Evolutionary conservation across 768 basidiomycete genomes (phyloP).

Genomic region (Termitomyces eurrhizus): DNA sequence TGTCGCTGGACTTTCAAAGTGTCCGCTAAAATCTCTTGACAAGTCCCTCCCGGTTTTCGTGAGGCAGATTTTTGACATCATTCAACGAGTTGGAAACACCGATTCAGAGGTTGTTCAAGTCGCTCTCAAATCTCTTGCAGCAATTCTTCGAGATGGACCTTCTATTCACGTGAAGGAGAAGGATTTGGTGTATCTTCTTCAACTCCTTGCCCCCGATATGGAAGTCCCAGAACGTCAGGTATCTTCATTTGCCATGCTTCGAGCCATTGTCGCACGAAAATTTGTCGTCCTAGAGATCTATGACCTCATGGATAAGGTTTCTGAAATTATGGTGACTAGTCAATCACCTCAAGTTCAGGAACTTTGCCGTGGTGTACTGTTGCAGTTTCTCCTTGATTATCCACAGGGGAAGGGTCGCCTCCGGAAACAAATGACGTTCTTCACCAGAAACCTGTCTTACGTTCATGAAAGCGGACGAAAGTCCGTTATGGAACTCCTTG

Average conservation of each 20-base stretch:
- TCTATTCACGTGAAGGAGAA: constrained; percentile 80
- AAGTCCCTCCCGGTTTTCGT: constrained; percentile 81
- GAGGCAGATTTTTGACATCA: constrained; percentile 77
- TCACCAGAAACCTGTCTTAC: constrained; percentile 91
- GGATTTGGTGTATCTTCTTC: constrained; percentile 83
- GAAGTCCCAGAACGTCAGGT: constrained; percentile 87
- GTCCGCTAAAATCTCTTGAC: constrained; percentile 72
- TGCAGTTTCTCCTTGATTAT: constrained; percentile 96
- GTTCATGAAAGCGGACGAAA: constrained; percentile 84
- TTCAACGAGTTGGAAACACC: constrained; percentile 78
- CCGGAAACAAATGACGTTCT: constrained; percentile 82
- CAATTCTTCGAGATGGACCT: constrained; percentile 87
- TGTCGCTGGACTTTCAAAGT: constrained; percentile 75
- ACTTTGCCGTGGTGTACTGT: constrained; percentile 79
- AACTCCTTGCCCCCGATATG: constrained; percentile 82
- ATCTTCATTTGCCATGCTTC: constrained; percentile 82
- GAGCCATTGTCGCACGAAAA: constrained; percentile 86
- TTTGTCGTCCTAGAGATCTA: constrained; percentile 96
- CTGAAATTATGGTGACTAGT: constrained; percentile 89
- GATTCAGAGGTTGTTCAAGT: constrained; percentile 89
- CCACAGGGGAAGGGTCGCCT: constrained; percentile 93
- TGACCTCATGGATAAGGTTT: constrained; percentile 91
- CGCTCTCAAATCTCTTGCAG: constrained; percentile 81
- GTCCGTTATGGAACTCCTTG: constrained; percentile 93
- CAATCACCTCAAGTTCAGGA: constrained; percentile 92